These are phyloP conservation scores for Arabis alpina DNA, from an alignment of 345 rosid species.

Conservation along the genomic window DNA sequence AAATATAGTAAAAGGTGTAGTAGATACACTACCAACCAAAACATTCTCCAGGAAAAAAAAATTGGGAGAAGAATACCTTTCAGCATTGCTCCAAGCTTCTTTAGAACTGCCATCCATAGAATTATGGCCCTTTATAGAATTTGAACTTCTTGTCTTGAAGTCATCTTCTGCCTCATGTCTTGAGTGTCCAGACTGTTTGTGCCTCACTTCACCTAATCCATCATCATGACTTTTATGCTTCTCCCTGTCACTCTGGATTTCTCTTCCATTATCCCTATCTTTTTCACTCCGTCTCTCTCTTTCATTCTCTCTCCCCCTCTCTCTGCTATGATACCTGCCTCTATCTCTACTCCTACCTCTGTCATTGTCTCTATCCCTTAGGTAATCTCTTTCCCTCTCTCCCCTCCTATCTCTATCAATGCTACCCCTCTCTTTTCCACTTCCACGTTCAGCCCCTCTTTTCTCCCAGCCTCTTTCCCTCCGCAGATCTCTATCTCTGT, in stretches of 20 bases:
- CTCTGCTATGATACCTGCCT: conserved; percentile 9
- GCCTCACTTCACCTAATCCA: conserved; percentile 40
- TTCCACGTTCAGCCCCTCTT: conserved; percentile 44
- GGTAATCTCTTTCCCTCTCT: no score
- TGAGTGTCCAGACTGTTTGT: conserved; percentile 41
- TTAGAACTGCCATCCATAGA: conserved; percentile 38
- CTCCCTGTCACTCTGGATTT: conserved; percentile 40
- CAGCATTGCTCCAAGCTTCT: conserved; percentile 39
- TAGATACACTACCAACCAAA: not conserved
- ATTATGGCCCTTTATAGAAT: not conserved
- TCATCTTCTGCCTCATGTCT: conserved; percentile 41
- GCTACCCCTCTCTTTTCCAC: conserved; percentile 44
- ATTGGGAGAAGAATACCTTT: conserved; percentile 44
- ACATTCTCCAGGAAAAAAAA: not conserved
- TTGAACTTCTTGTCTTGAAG: conserved; percentile 40
- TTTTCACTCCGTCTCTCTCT: conserved; percentile 46
- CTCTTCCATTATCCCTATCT: conserved; percentile 50
- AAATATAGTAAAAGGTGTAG: not conserved
- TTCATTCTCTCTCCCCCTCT: conserved; percentile 36
- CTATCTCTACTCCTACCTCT: conserved; percentile 36
- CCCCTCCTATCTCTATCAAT: conserved; percentile 44
- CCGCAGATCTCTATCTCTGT: conserved; percentile 27
- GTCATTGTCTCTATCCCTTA: conserved; percentile 34
- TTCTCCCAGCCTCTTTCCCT: conserved; percentile 46
- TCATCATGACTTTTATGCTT: conserved; percentile 31